phyloP scores from a whole-genome alignment of 495 filamentous ascomycete species.

The Glutinoglossum americanum region DNA sequence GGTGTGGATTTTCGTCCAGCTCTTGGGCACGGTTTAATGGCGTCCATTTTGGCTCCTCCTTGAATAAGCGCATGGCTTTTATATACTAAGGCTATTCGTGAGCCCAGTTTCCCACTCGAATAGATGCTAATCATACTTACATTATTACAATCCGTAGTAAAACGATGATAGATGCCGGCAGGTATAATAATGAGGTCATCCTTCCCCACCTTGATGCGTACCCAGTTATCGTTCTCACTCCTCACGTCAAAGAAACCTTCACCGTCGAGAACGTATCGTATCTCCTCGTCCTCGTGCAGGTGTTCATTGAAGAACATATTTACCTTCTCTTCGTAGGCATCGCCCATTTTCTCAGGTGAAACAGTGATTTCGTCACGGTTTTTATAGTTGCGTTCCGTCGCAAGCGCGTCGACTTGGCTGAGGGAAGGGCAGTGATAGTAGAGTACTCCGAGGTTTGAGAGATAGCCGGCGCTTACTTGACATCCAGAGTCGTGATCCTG shows the following conservation, averaged over 20 bases:
- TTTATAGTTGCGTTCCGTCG: conserved; percentile 58
- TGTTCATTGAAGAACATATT: conserved; percentile 88
- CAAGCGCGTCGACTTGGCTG: conserved; percentile 46
- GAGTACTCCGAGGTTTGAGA: conserved; percentile 54
- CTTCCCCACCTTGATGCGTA: conserved; percentile 59
- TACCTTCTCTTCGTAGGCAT: conserved; percentile 69
- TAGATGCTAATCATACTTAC: conserved; percentile 32
- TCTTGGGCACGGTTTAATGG: conserved; percentile 66
- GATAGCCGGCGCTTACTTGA: conserved; percentile 31
- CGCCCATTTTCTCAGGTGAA: conserved; percentile 70
- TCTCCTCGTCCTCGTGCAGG: conserved; percentile 96
- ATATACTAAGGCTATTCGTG: conserved; percentile 41
- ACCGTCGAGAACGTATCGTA: conserved; percentile 84
- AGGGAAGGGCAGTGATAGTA: conserved; percentile 48
- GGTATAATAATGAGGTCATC: conserved; percentile 67
- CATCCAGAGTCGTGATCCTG: conserved; percentile 69
- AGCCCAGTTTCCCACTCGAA: conserved; percentile 1
- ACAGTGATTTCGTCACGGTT: conserved; percentile 87
- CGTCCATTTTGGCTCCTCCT: conserved; percentile 98
- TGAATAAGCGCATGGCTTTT: conserved; percentile 90
- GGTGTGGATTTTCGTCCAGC: conserved; percentile 54
- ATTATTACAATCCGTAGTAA: conserved; percentile 80
- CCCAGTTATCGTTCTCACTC: conserved; percentile 54
- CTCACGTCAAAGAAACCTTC: conserved; percentile 87
- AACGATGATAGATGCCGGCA: conserved; percentile 92